Conservation (phyloP, 1,139 yeast genomes). For the Dujonia santamariae region DNA sequence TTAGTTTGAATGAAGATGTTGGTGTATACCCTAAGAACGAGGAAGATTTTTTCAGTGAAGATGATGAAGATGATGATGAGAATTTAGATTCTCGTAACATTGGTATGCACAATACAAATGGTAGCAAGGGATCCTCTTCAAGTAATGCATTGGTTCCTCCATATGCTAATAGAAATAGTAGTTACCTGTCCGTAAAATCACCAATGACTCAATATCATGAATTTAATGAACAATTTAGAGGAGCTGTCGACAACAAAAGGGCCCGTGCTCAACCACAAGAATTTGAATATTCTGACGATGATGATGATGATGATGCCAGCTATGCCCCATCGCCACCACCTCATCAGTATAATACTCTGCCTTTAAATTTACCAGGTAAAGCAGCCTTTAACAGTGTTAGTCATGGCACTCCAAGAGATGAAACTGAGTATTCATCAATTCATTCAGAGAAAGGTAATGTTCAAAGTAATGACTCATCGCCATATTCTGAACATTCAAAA, state of each 20-base stretch:
- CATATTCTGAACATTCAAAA: constrained; percentile 14
- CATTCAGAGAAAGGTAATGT: constrained; percentile 29
- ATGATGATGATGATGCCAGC: constrained; percentile 9
- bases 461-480: constrained; percentile 17
- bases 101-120: constrained; percentile 13
- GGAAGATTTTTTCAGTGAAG: constrained; percentile 37
- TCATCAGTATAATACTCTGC: constrained; percentile 11
- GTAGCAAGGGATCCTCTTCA: constrained; percentile 9
- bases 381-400: constrained; percentile 16
- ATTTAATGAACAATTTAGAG: constrained; percentile 45
- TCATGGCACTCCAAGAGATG: constrained; percentile 18
- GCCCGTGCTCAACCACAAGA: constrained; percentile 5
- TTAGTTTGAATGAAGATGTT: constrained; percentile 21
- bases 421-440: constrained; percentile 19
- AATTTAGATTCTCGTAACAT: constrained; percentile 26
- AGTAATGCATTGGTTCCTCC: constrained; percentile 23
- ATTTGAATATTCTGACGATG: constrained; percentile 13
- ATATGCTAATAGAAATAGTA: constrained; percentile 28
- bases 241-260: constrained; percentile 14
- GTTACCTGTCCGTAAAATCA: constrained; percentile 42
- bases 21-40: constrained; percentile 39
- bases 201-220: constrained; percentile 56
- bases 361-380: constrained; percentile 10
- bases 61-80: constrained; percentile 24
- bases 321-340: constrained; percentile 24